Percentiles rank a stretch among this genome's conserved stretches.
These are phyloP conservation scores for Clarkia xantiana DNA, from an alignment of 345 rosid species.

Conservation along the genomic window DNA sequence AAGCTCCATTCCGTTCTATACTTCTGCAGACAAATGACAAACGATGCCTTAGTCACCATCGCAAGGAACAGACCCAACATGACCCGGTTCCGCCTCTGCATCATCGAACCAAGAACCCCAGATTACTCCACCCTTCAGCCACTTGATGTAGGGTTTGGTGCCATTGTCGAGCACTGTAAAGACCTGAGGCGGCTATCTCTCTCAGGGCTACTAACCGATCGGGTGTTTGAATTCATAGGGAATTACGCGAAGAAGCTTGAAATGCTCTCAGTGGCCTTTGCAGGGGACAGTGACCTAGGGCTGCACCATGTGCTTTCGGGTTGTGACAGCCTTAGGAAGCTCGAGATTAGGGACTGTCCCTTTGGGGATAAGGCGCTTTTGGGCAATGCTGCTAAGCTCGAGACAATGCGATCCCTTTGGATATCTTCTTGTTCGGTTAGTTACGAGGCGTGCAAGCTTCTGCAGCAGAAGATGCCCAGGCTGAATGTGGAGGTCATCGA, in stretches of 20 bases:
- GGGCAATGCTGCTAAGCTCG: slow-evolving; percentile 53
- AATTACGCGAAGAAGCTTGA: slow-evolving; percentile 55
- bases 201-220: slow-evolving; percentile 50
- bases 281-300: slow-evolving; percentile 55
- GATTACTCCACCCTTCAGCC: slow-evolving; percentile 46
- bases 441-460: slow-evolving; percentile 73
- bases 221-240: slow-evolving; percentile 51
- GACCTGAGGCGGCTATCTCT: slow-evolving; percentile 54
- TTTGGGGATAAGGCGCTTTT: slow-evolving; percentile 54
- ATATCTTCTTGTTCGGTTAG: slow-evolving; percentile 62
- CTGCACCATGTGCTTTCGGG: slow-evolving; percentile 52
- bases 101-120: slow-evolving; percentile 54
- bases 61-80: slow-evolving; percentile 56
- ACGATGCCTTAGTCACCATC: slow-evolving; percentile 51
- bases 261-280: slow-evolving; percentile 64
- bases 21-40: slow-evolving; percentile 61
- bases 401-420: slow-evolving; percentile 72
- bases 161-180: slow-evolving; percentile 52
- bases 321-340: slow-evolving; percentile 50
- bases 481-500: slow-evolving; percentile 90
- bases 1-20: slow-evolving; percentile 53
- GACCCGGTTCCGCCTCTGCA: slow-evolving; percentile 66
- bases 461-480: slow-evolving; percentile 71
- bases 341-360: slow-evolving; percentile 67
- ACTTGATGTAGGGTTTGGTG: slow-evolving; percentile 67